Evolutionary conservation across 257 asterid genomes (phyloP).

Genomic region (Nicotiana obtusifolia): DNA sequence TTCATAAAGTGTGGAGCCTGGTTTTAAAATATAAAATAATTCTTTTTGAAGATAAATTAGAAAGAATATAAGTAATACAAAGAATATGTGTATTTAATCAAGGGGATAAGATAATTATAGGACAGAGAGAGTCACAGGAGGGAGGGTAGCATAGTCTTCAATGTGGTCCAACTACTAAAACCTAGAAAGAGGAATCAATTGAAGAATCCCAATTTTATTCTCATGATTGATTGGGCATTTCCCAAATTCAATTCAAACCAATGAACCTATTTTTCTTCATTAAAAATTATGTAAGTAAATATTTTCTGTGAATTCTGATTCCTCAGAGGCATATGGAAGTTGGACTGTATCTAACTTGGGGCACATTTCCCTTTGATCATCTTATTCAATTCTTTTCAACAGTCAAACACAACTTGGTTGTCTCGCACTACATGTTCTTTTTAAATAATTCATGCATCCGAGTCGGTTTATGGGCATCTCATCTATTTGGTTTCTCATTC

Average conservation of each 20-base stretch:
- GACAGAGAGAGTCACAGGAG: not conserved
- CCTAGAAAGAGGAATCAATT: conserved; percentile 11
- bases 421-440: not conserved
- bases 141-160: not conserved
- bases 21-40: not conserved
- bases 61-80: not conserved
- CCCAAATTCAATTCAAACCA: conserved; percentile 8
- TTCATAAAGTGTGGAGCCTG: not conserved
- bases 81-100: not conserved
- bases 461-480: not conserved
- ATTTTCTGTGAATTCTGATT: not conserved
- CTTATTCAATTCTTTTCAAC: not conserved
- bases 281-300: not conserved
- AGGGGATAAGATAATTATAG: not conserved
- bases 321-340: not conserved
- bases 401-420: not conserved
- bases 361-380: conserved; percentile 6
- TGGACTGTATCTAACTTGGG: conserved; percentile 1
- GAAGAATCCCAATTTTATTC: conserved; percentile 10
- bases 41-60: not conserved
- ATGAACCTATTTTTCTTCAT: not conserved
- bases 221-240: conserved; percentile 4
- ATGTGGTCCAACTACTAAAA: conserved; percentile 9
- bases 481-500: too few species aligned
- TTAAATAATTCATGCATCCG: not conserved